A percentile compares a stretch with the other conserved stretches of the same genome.
Conservation (phyloP, 176 grass and related monocot species). For the Zoysia japonica region DNA sequence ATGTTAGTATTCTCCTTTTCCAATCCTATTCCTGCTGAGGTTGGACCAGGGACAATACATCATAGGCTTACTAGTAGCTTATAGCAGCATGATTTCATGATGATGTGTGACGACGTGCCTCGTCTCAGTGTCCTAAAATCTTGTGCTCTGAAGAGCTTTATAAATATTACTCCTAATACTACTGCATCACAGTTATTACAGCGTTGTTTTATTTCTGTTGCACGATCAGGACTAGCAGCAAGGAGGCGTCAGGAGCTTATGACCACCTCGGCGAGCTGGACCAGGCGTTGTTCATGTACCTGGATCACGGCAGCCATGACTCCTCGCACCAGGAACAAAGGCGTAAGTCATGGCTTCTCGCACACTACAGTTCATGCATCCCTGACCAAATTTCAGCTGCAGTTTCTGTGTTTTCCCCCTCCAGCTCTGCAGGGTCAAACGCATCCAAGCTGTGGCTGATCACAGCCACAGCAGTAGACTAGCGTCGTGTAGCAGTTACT, state of each 20-base stretch:
- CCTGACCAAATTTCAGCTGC: neutral
- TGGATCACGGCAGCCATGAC: constrained; percentile 62
- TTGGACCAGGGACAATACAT: constrained; percentile 44
- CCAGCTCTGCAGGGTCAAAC: constrained; percentile 4
- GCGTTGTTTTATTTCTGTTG: constrained; percentile 1
- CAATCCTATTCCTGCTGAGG: constrained; percentile 37
- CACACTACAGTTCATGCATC: neutral
- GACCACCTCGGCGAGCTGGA: constrained; percentile 79
- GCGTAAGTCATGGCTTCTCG: constrained; percentile 41
- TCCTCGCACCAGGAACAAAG: constrained; percentile 53
- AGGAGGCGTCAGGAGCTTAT: constrained; percentile 65
- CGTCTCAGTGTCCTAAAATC: constrained; percentile 30
- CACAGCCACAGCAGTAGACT: constrained; percentile 1
- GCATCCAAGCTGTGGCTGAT: constrained; percentile 10
- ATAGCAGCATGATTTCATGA: constrained; percentile 52
- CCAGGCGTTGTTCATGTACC: constrained; percentile 77
- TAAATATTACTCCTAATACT: neutral
- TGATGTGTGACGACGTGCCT: constrained; percentile 15
- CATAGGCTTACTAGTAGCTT: neutral
- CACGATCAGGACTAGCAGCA: constrained; percentile 31
- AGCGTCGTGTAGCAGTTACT: constrained; percentile 17
- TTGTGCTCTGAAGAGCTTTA: constrained; percentile 16
- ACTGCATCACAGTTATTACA: neutral
- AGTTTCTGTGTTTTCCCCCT: neutral
- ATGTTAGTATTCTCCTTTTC: constrained; percentile 52